phyloP scores from a whole-genome alignment of 2,329 filamentous ascomycete species.

The Canariomyces notabilis region DNA sequence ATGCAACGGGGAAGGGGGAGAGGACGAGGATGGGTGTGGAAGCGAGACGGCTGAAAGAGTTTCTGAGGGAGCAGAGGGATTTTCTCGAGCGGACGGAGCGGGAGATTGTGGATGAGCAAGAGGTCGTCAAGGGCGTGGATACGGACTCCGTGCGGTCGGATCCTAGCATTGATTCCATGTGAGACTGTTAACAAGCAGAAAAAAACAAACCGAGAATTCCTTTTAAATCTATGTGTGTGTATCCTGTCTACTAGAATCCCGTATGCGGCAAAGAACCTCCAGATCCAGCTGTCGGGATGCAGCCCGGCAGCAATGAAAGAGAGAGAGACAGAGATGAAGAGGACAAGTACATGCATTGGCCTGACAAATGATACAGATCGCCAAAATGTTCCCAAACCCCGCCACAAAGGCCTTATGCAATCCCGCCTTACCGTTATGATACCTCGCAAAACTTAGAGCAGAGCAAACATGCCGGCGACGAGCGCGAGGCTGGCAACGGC shows the following conservation, averaged over 20 bases:
- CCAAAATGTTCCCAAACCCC: background rate
- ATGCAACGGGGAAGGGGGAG: too few species aligned
- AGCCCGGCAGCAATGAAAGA: slow-evolving; percentile 6
- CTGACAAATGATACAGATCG: background rate
- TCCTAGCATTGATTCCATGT: too few species aligned
- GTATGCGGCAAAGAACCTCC: slow-evolving; percentile 1
- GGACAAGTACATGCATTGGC: background rate
- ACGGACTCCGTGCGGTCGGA: too few species aligned
- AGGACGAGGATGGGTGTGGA: too few species aligned
- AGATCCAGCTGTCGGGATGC: slow-evolving; percentile 13
- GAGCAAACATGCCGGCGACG: slow-evolving; percentile 22
- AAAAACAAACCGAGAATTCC: slow-evolving; percentile 1
- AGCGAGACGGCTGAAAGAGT: too few species aligned
- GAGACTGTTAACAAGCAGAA: too few species aligned
- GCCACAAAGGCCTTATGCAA: slow-evolving; percentile 1
- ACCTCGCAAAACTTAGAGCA: slow-evolving; percentile 19
- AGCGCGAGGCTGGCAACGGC: slow-evolving; percentile 21
- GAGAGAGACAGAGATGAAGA: slow-evolving; percentile 1
- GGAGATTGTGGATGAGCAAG: too few species aligned
- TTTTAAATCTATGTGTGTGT: slow-evolving; percentile 1
- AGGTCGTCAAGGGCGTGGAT: too few species aligned
- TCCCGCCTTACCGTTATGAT: background rate
- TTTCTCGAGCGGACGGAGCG: too few species aligned
- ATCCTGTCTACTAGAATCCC: slow-evolving; percentile 10
- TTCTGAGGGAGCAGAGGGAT: too few species aligned